Base-by-base conservation (phyloP, 2,329 filamentous ascomycete genomes). In the Diaporthe citriasiana region DNA sequence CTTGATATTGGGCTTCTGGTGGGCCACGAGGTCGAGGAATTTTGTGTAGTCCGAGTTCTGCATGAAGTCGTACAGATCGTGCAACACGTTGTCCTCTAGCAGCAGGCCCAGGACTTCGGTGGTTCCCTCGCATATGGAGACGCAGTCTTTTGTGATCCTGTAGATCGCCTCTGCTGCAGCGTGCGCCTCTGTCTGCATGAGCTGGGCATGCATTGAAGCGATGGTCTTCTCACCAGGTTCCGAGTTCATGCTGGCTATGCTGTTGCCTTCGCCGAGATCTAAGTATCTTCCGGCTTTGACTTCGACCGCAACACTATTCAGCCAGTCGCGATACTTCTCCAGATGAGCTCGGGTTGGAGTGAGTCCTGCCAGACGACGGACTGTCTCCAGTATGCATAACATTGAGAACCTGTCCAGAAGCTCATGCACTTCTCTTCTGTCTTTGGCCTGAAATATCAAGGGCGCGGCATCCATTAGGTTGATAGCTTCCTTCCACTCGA, bases 1-100 rank as follows among this genome's bases (percentile, higher is more conserved):
- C 4, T 77, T 76, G 66, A 84, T 74, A 25, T 76, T 76, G 0
- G 82, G 80, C n/a, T 80, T 80, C 60, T 80, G 79, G 75, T 82
- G 78, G 6, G 76, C 76, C 3, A 78, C 53, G 2, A 47, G 51
- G 35, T 33, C 30, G 33, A 70, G 38, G 50, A 53, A 69, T 0
- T 4, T 8, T 4, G 45, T 25, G 27, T 55, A 65, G 45, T 56
- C 71, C n/a, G 57, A 71, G 71, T 47, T 30, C 19, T 50, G 30
- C 53, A 73, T 38, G 38, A 40, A 40, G 33, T 73, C 59, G 19
- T 75, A 73, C 22, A 75, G 56, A 3, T 59, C 35, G 15, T 65
- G 47, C 35, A 73, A 27, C 3, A 70, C 45, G 47, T 38, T 53
- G 1, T 35, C 73, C 30, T 73, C 60, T 6, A 73, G 56, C 0